Percentiles rank a stretch among this genome's conserved stretches.
Evolutionary conservation across 1,284 basidiomycete genomes (phyloP).

Genomic region (Meripilus lineatus): DNA sequence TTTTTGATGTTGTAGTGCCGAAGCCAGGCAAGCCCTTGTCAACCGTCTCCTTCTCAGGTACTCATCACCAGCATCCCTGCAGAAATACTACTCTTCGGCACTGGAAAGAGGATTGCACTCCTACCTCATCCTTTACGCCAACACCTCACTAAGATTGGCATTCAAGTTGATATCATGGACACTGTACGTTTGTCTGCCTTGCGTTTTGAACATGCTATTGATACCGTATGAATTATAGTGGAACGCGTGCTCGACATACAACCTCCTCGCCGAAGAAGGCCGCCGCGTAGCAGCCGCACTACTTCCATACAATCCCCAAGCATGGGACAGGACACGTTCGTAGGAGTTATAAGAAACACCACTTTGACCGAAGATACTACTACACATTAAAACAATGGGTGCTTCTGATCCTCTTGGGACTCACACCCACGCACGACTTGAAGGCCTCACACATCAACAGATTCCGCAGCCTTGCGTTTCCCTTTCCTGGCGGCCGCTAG

Average conservation of each 20-base stretch:
- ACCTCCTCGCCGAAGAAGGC: slow-evolving; percentile 89
- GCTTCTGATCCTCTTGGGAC: no score
- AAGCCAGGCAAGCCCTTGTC: slow-evolving; percentile 66
- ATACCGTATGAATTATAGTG: slow-evolving; percentile 42
- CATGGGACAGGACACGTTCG: slow-evolving; percentile 36
- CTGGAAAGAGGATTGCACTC: slow-evolving; percentile 69
- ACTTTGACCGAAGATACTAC: no score
- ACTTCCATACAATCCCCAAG: slow-evolving; percentile 53
- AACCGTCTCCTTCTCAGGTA: neutral
- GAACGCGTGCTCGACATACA: slow-evolving; percentile 94
- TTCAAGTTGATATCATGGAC: slow-evolving; percentile 93
- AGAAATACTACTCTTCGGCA: slow-evolving; percentile 92
- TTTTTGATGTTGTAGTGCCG: slow-evolving; percentile 81
- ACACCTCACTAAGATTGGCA: slow-evolving; percentile 74
- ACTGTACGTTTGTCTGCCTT: slow-evolving; percentile 54
- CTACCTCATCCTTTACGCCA: slow-evolving; percentile 67
- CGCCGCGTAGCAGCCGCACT: slow-evolving; percentile 87
- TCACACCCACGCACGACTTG: no score
- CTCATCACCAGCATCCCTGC: neutral
- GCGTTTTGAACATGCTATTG: slow-evolving; percentile 1
- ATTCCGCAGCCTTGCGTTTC: slow-evolving; percentile 38
- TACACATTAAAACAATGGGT: no score
- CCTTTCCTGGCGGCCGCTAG: slow-evolving; percentile 32
- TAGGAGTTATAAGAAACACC: no score
- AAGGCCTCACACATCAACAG: slow-evolving; percentile 1